Evolutionary conservation across 306 rosid species (phyloP).

Genomic region (Elaeagnus macrophylla): DNA sequence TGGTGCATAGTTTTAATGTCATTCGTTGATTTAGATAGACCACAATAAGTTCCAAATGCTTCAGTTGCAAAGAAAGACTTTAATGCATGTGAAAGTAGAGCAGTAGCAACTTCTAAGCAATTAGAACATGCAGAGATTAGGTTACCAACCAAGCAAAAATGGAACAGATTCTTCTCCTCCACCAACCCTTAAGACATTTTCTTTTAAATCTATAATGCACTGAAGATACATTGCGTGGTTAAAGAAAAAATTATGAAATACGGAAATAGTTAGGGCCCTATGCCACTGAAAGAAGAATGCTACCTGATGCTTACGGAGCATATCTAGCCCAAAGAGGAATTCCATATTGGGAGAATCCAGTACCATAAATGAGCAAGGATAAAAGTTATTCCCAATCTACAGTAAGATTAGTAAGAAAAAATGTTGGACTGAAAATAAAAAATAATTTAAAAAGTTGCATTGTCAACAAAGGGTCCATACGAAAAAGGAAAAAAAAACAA

Average conservation of each 20-base stretch:
- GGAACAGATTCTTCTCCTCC: conserved; percentile 96
- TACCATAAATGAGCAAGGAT: conserved; percentile 84
- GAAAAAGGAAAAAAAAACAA: too few relatives aligned
- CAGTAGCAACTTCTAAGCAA: neutral
- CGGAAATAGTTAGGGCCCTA: conserved; percentile 4
- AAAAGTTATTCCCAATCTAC: conserved; percentile 79
- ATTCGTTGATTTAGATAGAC: conserved; percentile 8
- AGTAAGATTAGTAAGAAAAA: conserved; percentile 10
- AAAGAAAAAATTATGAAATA: conserved; percentile 11
- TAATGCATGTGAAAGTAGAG: conserved; percentile 4
- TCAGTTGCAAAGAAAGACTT: conserved; percentile 8
- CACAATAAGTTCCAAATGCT: neutral
- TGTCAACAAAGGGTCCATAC: too few relatives aligned
- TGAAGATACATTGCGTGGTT: conserved; percentile 24
- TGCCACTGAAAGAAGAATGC: conserved; percentile 7
- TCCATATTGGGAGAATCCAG: conserved; percentile 91
- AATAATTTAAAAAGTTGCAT: too few relatives aligned
- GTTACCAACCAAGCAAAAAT: conserved; percentile 71
- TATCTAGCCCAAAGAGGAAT: conserved; percentile 90
- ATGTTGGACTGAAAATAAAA: neutral
- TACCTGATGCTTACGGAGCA: conserved; percentile 99
- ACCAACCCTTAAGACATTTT: conserved; percentile 82
- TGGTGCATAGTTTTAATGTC: neutral
- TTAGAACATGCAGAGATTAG: conserved; percentile 3
- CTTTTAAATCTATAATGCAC: conserved; percentile 82